Conservation (phyloP, 2,329 filamentous ascomycete genomes). For the Fusarium sp. region DNA sequence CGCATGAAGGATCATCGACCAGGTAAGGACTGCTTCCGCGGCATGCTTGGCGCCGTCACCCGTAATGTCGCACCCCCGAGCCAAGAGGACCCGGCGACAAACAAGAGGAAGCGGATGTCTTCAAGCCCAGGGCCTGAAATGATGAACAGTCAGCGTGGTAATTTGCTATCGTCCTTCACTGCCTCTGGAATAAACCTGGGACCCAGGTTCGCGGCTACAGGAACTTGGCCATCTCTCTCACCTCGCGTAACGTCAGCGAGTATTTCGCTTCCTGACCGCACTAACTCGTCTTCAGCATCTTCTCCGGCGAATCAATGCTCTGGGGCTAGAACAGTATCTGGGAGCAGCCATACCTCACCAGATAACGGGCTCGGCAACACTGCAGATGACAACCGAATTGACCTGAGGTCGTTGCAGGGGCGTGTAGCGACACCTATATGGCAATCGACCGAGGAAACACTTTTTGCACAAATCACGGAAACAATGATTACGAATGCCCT, state of each 20-base stretch:
- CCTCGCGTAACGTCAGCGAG: constrained; percentile 12
- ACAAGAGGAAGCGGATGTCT: constrained; percentile 51
- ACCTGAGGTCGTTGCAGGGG: constrained; percentile 49
- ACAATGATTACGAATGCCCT: constrained; percentile 38
- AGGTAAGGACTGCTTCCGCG: constrained; percentile 47
- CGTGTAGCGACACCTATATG: constrained; percentile 47
- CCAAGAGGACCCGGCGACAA: constrained; percentile 27
- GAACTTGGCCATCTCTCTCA: constrained; percentile 17
- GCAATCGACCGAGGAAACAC: constrained; percentile 46
- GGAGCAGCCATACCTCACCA: constrained; percentile 49
- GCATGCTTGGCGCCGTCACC: constrained; percentile 49
- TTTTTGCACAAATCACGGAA: constrained; percentile 47
- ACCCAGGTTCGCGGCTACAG: constrained; percentile 5
- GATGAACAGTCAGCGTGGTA: constrained; percentile 1
- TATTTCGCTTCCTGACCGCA: constrained; percentile 48
- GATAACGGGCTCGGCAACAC: constrained; percentile 51
- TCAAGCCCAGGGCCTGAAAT: constrained; percentile 41
- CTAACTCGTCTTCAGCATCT: constrained; percentile 48
- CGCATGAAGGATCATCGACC: neutral
- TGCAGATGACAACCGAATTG: constrained; percentile 51
- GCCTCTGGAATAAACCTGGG: constrained; percentile 8
- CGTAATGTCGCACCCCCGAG: constrained; percentile 44
- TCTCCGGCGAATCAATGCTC: constrained; percentile 44
- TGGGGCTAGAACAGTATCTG: constrained; percentile 38
- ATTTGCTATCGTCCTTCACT: neutral